These are phyloP conservation scores for Neofusicoccum sp. DNA, from an alignment of 2,329 filamentous ascomycete genomes.

Conservation along the genomic window DNA sequence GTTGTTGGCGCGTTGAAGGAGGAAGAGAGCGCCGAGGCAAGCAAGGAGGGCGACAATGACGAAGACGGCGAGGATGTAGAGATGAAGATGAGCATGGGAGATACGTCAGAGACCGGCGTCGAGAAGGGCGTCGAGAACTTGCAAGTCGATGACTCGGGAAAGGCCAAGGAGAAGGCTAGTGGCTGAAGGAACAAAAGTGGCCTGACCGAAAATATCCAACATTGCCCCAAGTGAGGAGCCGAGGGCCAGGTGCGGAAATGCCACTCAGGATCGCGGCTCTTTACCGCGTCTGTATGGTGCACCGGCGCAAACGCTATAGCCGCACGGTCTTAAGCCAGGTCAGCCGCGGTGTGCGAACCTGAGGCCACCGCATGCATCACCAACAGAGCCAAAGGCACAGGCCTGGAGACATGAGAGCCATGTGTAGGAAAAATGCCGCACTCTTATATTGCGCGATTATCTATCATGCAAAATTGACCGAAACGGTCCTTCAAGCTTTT, in stretches of 20 bases:
- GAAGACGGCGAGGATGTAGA: slow-evolving; percentile 23
- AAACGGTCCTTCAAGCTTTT: slow-evolving; percentile 14
- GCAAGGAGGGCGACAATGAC: slow-evolving; percentile 13
- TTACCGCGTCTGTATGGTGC: slow-evolving; percentile 7
- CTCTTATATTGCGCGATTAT: slow-evolving; percentile 12
- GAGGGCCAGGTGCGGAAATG: neutral
- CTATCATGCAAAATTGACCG: slow-evolving; percentile 13
- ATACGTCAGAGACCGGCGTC: slow-evolving; percentile 25
- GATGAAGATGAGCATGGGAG: slow-evolving; percentile 18
- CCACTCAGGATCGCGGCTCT: neutral
- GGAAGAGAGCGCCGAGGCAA: slow-evolving; percentile 25
- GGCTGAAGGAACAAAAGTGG: neutral
- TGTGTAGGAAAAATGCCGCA: slow-evolving; percentile 8
- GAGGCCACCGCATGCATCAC: slow-evolving; percentile 11
- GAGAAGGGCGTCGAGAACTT: slow-evolving; percentile 35
- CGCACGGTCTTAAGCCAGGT: neutral
- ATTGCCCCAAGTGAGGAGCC: neutral
- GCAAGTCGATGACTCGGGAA: slow-evolving; percentile 17
- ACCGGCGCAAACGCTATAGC: neutral
- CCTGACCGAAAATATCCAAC: neutral
- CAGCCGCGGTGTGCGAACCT: neutral
- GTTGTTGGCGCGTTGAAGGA: slow-evolving; percentile 33
- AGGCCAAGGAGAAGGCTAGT: slow-evolving; percentile 13
- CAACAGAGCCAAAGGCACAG: neutral
- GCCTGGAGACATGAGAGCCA: neutral